These are phyloP conservation scores for Umbelopsis sp. DNA, from an alignment of 371 early-diverging fungal genomes.

Conservation along the genomic window DNA sequence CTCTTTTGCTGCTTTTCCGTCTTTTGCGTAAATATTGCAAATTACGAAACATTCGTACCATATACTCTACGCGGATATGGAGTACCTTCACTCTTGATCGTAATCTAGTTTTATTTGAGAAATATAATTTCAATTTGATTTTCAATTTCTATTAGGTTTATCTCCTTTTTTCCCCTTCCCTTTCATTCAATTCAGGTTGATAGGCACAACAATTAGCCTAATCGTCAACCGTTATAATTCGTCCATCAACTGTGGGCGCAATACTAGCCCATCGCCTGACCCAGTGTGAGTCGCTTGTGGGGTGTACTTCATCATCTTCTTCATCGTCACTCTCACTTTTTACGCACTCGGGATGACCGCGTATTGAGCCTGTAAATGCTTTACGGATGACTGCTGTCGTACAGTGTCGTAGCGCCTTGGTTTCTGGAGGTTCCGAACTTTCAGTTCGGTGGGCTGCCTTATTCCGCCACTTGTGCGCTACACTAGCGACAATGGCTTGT, in stretches of 20 bases:
- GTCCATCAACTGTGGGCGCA: slow-evolving; percentile 41
- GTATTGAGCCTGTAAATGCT: slow-evolving; percentile 33
- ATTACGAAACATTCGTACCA: too few species aligned
- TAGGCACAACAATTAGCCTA: slow-evolving; percentile 1
- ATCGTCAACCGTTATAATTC: slow-evolving; percentile 40
- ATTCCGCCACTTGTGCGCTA: slow-evolving; percentile 33
- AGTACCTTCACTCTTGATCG: too few species aligned
- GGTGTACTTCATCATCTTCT: slow-evolving; percentile 14
- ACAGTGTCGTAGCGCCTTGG: slow-evolving; percentile 23
- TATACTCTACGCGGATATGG: too few species aligned
- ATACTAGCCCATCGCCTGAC: slow-evolving; percentile 53
- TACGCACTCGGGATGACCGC: slow-evolving; percentile 34
- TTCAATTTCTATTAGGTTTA: too few species aligned
- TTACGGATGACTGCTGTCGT: slow-evolving; percentile 27
- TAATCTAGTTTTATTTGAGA: too few species aligned
- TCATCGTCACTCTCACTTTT: slow-evolving; percentile 32
- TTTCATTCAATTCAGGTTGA: too few species aligned
- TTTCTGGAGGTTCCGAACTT: slow-evolving; percentile 3
- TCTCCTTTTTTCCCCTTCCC: too few species aligned
- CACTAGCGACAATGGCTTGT: slow-evolving; percentile 25
- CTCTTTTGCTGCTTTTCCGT: too few species aligned
- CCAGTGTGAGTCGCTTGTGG: slow-evolving; percentile 20
- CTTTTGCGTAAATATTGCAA: too few species aligned
- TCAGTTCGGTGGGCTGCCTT: slow-evolving; percentile 13
- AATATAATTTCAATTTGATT: too few species aligned